Base-by-base conservation (phyloP, 306 rosid genomes). In the Vigna mungo region DNA sequence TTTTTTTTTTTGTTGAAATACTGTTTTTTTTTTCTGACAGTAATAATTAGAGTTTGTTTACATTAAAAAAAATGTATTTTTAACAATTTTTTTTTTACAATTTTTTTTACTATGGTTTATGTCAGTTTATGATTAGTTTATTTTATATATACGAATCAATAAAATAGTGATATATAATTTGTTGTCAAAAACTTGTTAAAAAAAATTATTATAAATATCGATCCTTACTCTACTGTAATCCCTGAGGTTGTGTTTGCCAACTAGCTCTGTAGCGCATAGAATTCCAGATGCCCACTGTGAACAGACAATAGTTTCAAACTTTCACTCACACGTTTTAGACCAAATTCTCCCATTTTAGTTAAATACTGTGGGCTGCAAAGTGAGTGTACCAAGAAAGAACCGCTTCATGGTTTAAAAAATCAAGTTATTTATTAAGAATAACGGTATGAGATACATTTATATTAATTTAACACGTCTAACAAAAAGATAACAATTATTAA, bases 291-390 rank as follows among this genome's bases (percentile, higher is more conserved):
- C 51, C 21, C 13, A 52, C 17, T 9, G 60, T 68, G 39, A 32
- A 36, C 12, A 34, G 37, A 12, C 21, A 17, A 12, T 0, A 32
- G 64, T 49, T 75, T 75, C 79, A 18, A 53, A 51, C 61, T 49
- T 27, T 30, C 48, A 30, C 34, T 43, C 60, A 25, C 56, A 16
- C 58, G 73, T 62, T 71, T 71, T 56, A n/a, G 66, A 51, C 67
- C 78, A 79, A 61, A 37, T n/a, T 17, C 20, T 46, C 27, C 53
- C 46, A 2, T 55, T 17, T 15, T 5, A 27, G 64, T 47, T 14
- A 27, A 6, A 27, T 39, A 58, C 18, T 17, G 53, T 68, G 75
- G 9, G 49, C 43, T 56, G 30, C 7, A 36, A 17, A n/a, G 36
- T n/a, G 64, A 41, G 3, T 30, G 55, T 30, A 72, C 17, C 6